Evolutionary conservation across 305 asterid species (phyloP).

Genomic region (Fraxinus dipetala): DNA sequence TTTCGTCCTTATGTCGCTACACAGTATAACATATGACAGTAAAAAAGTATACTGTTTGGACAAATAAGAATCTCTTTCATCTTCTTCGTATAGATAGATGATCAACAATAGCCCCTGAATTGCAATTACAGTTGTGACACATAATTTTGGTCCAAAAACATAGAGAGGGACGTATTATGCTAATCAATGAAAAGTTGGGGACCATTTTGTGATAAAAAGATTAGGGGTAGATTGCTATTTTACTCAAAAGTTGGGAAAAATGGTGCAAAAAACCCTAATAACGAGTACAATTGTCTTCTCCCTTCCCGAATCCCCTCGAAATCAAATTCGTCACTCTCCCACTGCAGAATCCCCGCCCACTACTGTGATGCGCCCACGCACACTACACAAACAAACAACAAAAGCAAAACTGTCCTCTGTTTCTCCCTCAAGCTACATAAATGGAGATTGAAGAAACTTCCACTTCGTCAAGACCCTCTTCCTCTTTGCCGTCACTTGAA

Average conservation of each 20-base stretch:
- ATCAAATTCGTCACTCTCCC: not conserved
- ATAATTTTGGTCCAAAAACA: too few species aligned
- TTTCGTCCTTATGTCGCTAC: too few species aligned
- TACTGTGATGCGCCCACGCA: not conserved
- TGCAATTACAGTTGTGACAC: too few species aligned
- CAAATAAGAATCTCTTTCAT: too few species aligned
- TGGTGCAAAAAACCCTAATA: not conserved
- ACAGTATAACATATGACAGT: too few species aligned
- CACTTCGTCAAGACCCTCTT: slow-evolving; percentile 22
- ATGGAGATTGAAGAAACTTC: slow-evolving; percentile 22
- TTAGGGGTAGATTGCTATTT: too few species aligned
- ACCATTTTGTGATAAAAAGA: too few species aligned
- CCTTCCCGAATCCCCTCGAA: not conserved
- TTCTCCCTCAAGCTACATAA: not conserved
- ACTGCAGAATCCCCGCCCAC: slow-evolving; percentile 9
- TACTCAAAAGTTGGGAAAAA: not conserved
- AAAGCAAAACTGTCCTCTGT: not conserved
- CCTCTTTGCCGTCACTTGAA: slow-evolving; percentile 41
- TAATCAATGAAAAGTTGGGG: too few species aligned
- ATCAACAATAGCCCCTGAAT: too few species aligned
- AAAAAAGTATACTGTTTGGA: too few species aligned
- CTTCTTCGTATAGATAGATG: too few species aligned
- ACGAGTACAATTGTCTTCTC: not conserved
- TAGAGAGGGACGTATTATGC: too few species aligned
- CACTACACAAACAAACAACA: not conserved